These are phyloP conservation scores for Graphilbum ipis-grandicollis DNA, from an alignment of 2,329 filamentous ascomycete species.

Conservation along the genomic window DNA sequence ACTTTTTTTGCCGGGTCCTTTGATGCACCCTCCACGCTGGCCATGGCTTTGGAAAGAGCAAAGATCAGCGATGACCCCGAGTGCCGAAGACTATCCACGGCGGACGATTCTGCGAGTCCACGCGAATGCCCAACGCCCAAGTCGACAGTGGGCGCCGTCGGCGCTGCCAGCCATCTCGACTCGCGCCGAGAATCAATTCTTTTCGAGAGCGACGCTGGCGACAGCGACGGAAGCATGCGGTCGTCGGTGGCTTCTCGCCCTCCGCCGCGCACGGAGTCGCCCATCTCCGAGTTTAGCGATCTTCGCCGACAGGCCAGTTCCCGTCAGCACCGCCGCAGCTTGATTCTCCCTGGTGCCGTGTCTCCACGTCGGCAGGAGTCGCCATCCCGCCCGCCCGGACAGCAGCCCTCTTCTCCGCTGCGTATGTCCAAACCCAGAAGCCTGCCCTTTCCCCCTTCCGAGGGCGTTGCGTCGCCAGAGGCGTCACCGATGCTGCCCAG, in stretches of 20 bases:
- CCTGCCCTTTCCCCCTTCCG: conserved; percentile 33
- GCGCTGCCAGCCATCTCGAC: conserved; percentile 40
- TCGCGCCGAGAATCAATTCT: conserved; percentile 64
- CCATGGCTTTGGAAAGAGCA: conserved; percentile 32
- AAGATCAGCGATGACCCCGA: conserved; percentile 22
- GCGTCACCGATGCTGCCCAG: conserved; percentile 74
- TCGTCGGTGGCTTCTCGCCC: conserved; percentile 56
- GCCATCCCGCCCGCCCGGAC: conserved; percentile 47
- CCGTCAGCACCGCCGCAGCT: conserved; percentile 67
- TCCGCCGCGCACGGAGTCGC: conserved; percentile 67
- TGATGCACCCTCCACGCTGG: conserved; percentile 37
- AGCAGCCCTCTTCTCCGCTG: conserved; percentile 66
- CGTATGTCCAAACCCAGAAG: conserved; percentile 67
- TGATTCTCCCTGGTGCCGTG: conserved; percentile 62
- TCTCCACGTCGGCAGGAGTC: conserved; percentile 80
- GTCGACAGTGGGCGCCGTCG: conserved; percentile 50
- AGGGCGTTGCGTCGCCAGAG: conserved; percentile 65
- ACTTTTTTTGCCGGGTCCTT: conserved; percentile 39
- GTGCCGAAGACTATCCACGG: conserved; percentile 32
- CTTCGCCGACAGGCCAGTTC: conserved; percentile 62
- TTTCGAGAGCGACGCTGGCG: conserved; percentile 67
- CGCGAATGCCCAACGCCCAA: conserved; percentile 80
- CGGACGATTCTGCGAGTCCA: conserved; percentile 69
- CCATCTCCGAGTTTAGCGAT: conserved; percentile 68
- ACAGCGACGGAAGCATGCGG: conserved; percentile 75